phyloP scores from a whole-genome alignment of 2,329 filamentous ascomycete species.

The Pseudogymnoascus sp. region DNA sequence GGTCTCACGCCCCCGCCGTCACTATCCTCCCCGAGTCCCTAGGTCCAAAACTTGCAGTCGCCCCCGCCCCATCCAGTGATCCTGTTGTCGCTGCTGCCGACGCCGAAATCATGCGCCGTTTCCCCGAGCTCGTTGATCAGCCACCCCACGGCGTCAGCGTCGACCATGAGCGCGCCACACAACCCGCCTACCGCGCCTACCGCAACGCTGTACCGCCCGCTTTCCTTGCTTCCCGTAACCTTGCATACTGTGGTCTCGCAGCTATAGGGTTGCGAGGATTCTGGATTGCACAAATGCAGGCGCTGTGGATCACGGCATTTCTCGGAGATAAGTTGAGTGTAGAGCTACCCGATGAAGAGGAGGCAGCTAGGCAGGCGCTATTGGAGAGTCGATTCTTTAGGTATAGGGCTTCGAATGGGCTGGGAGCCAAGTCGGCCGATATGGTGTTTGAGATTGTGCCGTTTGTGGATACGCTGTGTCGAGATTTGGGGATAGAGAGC shows the following conservation, averaged over 20 bases:
- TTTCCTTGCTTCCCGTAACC: slow-evolving; percentile 34
- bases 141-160: slow-evolving; percentile 34
- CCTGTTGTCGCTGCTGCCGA: slow-evolving; percentile 39
- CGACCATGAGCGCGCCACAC: slow-evolving; percentile 15
- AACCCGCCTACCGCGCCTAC: slow-evolving; percentile 34
- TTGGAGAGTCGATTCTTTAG: slow-evolving; percentile 60
- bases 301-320: slow-evolving; percentile 58
- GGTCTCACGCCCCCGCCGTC: slow-evolving; percentile 46
- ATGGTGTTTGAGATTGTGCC: slow-evolving; percentile 70
- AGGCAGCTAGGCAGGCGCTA: slow-evolving; percentile 46
- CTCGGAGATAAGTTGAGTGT: slow-evolving; percentile 44
- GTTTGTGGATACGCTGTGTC: slow-evolving; percentile 60
- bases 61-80: not conserved
- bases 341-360: slow-evolving; percentile 15
- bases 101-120: slow-evolving; percentile 28
- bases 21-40: slow-evolving; percentile 33
- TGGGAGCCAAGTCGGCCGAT: slow-evolving; percentile 54
- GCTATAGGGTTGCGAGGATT: slow-evolving; percentile 37
- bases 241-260: slow-evolving; percentile 37
- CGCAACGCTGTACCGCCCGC: slow-evolving; percentile 38
- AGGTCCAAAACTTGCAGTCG: slow-evolving; percentile 8
- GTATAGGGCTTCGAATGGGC: slow-evolving; percentile 60
- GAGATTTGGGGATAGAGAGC: slow-evolving; percentile 54
- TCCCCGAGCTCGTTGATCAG: slow-evolving; percentile 40
- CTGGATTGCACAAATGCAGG: slow-evolving; percentile 38